These are phyloP conservation scores for Nemophila menziesii DNA, from an alignment of 257 asterid genomes.

Conservation along the genomic window DNA sequence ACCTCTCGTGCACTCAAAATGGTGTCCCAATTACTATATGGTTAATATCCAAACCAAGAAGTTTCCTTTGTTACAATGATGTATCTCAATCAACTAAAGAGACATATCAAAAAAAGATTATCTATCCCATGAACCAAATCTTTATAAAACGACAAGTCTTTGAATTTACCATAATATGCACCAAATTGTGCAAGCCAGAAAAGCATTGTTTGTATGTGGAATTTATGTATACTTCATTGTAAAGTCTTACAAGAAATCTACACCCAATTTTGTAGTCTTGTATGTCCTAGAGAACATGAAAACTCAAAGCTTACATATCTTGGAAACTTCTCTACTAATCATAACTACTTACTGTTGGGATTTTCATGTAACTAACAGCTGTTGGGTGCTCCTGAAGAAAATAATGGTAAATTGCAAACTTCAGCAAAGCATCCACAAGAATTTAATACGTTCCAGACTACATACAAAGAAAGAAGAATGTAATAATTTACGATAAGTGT, in stretches of 20 bases:
- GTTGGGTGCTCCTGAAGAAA: slow-evolving; percentile 79
- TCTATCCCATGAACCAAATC: no score
- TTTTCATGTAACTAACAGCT: slow-evolving; percentile 67
- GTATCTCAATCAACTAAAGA: slow-evolving; percentile 55
- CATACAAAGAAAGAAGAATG: slow-evolving; percentile 16
- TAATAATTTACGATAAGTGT: not conserved
- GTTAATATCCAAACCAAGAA: slow-evolving; percentile 75
- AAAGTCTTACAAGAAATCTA: slow-evolving; percentile 67
- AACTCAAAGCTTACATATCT: not conserved
- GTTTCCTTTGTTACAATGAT: slow-evolving; percentile 79
- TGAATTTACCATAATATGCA: slow-evolving; percentile 57
- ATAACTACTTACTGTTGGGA: slow-evolving; percentile 67
- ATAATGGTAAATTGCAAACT: slow-evolving; percentile 51
- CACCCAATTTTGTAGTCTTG: slow-evolving; percentile 51
- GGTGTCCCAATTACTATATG: slow-evolving; percentile 62
- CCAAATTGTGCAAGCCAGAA: slow-evolving; percentile 76
- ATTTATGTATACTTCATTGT: slow-evolving; percentile 54
- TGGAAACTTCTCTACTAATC: not conserved
- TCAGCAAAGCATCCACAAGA: slow-evolving; percentile 47
- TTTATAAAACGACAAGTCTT: not conserved
- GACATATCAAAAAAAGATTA: not conserved
- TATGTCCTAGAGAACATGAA: slow-evolving; percentile 40
- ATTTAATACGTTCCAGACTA: slow-evolving; percentile 65
- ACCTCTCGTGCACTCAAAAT: slow-evolving; percentile 73
- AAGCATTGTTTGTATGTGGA: slow-evolving; percentile 60